Evolutionary conservation across 2,329 filamentous ascomycete genomes (phyloP).

Genomic region (Colletotrichum salicis): DNA sequence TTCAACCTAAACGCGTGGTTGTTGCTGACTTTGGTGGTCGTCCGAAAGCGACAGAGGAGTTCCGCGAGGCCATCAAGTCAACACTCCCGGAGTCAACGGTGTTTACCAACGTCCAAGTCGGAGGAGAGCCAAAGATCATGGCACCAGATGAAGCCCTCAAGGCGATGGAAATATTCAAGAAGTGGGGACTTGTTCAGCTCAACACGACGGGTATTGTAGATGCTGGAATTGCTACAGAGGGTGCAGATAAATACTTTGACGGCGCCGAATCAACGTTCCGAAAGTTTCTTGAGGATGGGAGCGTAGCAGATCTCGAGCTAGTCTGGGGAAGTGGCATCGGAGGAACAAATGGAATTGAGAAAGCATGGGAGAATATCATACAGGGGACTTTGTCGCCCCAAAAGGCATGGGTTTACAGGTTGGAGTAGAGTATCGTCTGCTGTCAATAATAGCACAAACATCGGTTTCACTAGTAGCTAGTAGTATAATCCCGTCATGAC

Average conservation of each 20-base stretch:
- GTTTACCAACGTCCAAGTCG: conserved; percentile 6
- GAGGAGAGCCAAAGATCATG: conserved; percentile 9
- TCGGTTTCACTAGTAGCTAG: too few species aligned
- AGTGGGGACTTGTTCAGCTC: conserved; percentile 16
- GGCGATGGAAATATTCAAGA: not conserved
- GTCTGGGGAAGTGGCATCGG: conserved; percentile 21
- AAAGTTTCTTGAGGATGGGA: conserved; percentile 6
- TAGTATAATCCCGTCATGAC: too few species aligned
- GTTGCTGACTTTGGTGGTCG: conserved; percentile 39
- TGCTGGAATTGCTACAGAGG: conserved; percentile 14
- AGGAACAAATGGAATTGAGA: conserved; percentile 22
- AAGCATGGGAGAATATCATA: conserved; percentile 16
- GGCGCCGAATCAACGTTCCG: conserved; percentile 15
- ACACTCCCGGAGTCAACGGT: not conserved
- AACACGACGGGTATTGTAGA: conserved; percentile 34
- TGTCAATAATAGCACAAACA: too few species aligned
- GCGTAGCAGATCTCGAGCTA: conserved; percentile 14
- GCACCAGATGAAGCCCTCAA: not conserved
- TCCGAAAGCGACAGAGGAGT: not conserved
- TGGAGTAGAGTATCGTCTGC: not conserved
- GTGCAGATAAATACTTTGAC: not conserved
- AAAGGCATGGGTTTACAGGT: conserved; percentile 18
- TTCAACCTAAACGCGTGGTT: conserved; percentile 35
- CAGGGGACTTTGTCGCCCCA: conserved; percentile 14
- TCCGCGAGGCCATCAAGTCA: conserved; percentile 11